These are phyloP conservation scores for Penicillium sp. DNA, from an alignment of 2,329 filamentous ascomycete genomes.

Conservation along the genomic window DNA sequence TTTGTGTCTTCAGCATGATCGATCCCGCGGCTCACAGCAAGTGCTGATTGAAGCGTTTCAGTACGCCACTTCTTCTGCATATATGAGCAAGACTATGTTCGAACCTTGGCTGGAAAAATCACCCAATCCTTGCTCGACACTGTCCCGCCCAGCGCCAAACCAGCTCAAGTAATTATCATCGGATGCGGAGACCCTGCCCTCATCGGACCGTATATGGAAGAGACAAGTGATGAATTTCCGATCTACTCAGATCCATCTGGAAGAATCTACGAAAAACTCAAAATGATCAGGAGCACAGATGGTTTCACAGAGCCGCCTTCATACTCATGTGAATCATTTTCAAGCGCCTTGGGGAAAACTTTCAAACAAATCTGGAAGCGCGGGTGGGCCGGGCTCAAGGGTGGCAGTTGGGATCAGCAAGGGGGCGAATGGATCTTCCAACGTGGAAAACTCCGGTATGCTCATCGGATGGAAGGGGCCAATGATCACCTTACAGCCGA, in stretches of 20 bases:
- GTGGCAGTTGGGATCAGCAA: slow-evolving; percentile 13
- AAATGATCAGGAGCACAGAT: slow-evolving; percentile 17
- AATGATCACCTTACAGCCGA: slow-evolving; percentile 21
- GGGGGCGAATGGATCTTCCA: slow-evolving; percentile 24
- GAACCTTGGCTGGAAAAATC: slow-evolving; percentile 11
- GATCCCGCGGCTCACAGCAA: neutral
- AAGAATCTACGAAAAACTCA: slow-evolving; percentile 18
- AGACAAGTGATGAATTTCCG: slow-evolving; percentile 17
- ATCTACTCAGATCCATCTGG: slow-evolving; percentile 22
- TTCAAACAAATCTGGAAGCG: slow-evolving; percentile 17
- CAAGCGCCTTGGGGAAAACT: neutral
- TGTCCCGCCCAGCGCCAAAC: slow-evolving; percentile 10
- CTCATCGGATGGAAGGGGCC: slow-evolving; percentile 17
- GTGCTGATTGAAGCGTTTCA: neutral
- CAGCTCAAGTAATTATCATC: slow-evolving; percentile 25
- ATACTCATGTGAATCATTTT: neutral
- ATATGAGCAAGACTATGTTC: slow-evolving; percentile 27
- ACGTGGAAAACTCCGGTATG: slow-evolving; percentile 14
- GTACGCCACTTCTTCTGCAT: slow-evolving; percentile 27
- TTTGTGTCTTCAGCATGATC: too few relatives aligned
- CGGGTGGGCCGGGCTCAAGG: slow-evolving; percentile 5
- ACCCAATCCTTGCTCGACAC: slow-evolving; percentile 16
- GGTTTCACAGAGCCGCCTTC: neutral
- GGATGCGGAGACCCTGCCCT: slow-evolving; percentile 21
- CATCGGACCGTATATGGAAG: slow-evolving; percentile 22